These are phyloP conservation scores for Aspergillus phoenicis DNA, from an alignment of 2,329 filamentous ascomycete genomes.

Conservation along the genomic window DNA sequence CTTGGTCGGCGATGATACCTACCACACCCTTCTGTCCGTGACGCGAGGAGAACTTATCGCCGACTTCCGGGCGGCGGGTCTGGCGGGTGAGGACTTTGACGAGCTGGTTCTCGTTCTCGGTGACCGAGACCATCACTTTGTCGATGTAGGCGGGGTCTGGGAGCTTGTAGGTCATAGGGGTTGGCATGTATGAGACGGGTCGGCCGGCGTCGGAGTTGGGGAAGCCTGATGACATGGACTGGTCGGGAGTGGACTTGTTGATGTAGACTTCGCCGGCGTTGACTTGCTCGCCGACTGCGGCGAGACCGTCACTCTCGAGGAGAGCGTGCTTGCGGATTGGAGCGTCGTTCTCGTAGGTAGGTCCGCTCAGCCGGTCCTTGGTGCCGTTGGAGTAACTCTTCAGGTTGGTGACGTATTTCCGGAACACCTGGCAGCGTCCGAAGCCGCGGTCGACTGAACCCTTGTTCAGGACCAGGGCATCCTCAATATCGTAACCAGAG, in stretches of 20 bases:
- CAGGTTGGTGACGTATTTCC: constrained; percentile 84
- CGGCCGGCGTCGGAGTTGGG: constrained; percentile 60
- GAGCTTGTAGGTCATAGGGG: constrained; percentile 71
- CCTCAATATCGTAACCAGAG: constrained; percentile 98
- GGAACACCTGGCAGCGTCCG: constrained; percentile 95
- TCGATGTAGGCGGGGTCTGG: constrained; percentile 87
- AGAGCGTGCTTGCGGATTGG: constrained; percentile 69
- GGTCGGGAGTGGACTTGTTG: constrained; percentile 83
- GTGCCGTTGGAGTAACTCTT: constrained; percentile 84
- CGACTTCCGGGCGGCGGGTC: constrained; percentile 89
- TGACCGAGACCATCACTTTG: constrained; percentile 91
- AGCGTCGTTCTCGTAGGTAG: constrained; percentile 64
- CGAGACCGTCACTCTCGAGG: constrained; percentile 84
- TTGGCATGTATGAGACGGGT: constrained; percentile 39
- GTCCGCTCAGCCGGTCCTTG: constrained; percentile 62
- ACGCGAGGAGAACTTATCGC: constrained; percentile 97
- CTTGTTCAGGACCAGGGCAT: constrained; percentile 95
- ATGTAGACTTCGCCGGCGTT: constrained; percentile 81
- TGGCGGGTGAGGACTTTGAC: constrained; percentile 97
- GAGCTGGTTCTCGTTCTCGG: constrained; percentile 80
- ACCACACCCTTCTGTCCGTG: constrained; percentile 98
- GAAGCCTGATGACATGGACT: constrained; percentile 72
- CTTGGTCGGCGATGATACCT: constrained; percentile 93
- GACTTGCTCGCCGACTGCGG: constrained; percentile 80
- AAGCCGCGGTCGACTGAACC: constrained; percentile 93